A percentile compares a stretch with the other conserved stretches of the same genome.
phyloP scores from a whole-genome alignment of 306 rosid genomes.

The Rosa chinensis region DNA sequence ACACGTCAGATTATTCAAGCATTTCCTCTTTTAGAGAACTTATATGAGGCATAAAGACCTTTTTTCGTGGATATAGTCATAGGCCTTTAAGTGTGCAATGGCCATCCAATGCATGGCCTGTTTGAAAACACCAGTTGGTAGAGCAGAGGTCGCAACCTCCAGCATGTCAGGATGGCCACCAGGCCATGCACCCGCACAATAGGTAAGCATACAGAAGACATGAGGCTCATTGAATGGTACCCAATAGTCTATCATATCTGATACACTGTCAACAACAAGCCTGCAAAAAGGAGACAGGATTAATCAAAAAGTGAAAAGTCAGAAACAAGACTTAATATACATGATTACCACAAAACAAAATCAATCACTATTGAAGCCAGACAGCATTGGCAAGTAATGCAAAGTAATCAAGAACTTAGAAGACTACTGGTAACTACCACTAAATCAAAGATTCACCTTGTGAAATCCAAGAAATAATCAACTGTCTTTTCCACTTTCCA shows the following conservation, averaged over 20 bases:
- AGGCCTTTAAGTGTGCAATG: constrained; percentile 87
- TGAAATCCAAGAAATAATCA: constrained; percentile 86
- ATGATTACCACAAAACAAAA: neutral
- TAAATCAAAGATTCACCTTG: constrained; percentile 54
- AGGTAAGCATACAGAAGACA: constrained; percentile 82
- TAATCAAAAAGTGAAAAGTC: neutral
- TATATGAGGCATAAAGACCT: constrained; percentile 51
- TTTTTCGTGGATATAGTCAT: constrained; percentile 69
- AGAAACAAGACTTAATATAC: neutral
- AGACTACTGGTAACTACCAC: constrained; percentile 12
- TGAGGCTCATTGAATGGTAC: constrained; percentile 95
- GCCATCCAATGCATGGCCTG: constrained; percentile 99
- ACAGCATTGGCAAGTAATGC: neutral
- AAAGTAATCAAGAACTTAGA: constrained; percentile 19
- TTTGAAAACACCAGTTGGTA: constrained; percentile 89
- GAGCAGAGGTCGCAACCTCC: constrained; percentile 84
- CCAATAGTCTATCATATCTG: constrained; percentile 86
- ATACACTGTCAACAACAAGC: constrained; percentile 76
- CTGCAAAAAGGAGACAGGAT: constrained; percentile 41
- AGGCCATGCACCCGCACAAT: constrained; percentile 97
- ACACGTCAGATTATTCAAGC: neutral
- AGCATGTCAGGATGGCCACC: constrained; percentile 99
- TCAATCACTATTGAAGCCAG: neutral
- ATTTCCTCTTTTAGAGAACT: constrained; percentile 14
- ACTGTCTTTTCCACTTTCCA: constrained; percentile 96